Base-by-base conservation (phyloP, 2,329 filamentous ascomycete species). In the Salinomyces thailandicus region DNA sequence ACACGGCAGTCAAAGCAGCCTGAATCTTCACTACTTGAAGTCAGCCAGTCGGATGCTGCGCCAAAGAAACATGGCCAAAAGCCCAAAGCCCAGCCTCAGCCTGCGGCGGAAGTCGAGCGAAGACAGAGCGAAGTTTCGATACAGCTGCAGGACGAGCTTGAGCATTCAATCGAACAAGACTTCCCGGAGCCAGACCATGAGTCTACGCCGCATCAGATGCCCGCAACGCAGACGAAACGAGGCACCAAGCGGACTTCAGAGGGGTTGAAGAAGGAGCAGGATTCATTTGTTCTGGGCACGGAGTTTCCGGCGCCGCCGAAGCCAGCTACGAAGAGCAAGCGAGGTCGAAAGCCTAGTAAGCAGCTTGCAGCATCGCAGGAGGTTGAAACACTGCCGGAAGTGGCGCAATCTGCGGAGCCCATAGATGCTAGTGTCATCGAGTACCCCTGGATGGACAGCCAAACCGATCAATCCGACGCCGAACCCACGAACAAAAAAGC, bases 201-300 rank as follows among this genome's bases (percentile, higher is more conserved):
- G 36, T 52, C 48, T 2, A 53, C 52, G 13, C 48, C 52, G 3
- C 43, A 47, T 11, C 29, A 30, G 19, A 30, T 32, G 7, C 26
- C 37, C 15, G 46, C 48, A 16, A 12, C 35, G 11, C 48, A 47
- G 37, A 29, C 48, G 2, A 55, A 52, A 37, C 49, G 55, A 7
- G 57, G 58, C 8, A 41, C 47, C 11, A 65, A 64, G 46, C 51
- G 62, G 9, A 58, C 50, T 3, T 63, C 60, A 32, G 57, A 63
- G 33, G 60, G 61, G 4, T 29, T 48, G 20, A 35, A 42, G 8
- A 60, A 61, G 39, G 39, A 53, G 37, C 35, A 35, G 31, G 44
- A 49, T 7, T 17, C 35, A 13, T 52, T 44, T 33, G 29, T 51
- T n/a, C 32, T 49, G 14, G 31, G 24, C 5, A 38, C 45, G n/a